Evolutionary conservation across 306 rosid genomes (phyloP), one percentile per base, ranked within the genome.

Genomic region (Dryas octopetala): DNA sequence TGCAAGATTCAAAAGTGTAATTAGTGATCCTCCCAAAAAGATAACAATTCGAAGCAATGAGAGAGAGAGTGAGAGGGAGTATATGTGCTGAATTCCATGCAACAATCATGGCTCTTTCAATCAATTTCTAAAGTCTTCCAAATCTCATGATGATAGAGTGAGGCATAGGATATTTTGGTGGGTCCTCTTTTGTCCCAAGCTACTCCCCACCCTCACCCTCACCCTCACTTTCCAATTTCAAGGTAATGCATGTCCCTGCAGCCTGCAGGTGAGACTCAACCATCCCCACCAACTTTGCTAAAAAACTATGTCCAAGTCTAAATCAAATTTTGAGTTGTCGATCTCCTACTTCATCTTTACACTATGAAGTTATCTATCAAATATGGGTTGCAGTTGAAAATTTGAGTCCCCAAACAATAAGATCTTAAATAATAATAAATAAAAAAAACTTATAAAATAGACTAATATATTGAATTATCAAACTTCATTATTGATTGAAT

Each of bases 11-110:
- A 83, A 82, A 77, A 78, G 79, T 40, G 85, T 64, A 72, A 86
- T 85, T 65, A 84, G 74, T 79, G 71, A 69, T 80, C 62, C 71
- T 57, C 82, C 85, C 75, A 76, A 81, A 83, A 76, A 62, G 71
- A 85, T 74, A 78, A 76, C 75, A 80, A 76, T 73, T 57, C 8
- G 71, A 82, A 78, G 82, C 80, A 84, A 78, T 6, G 70, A 71
- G 79, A 23, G 61, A 74, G 71, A 74, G 76, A 67, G 57, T 68
- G 71, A 45, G 62, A 64, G 47, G 60, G 13, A 54, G 66, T 51
- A 26, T 48, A 19, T 66, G 70, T 81, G 78, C 89, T 81, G 90
- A 90, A 93, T 93, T 93, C 98, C 89, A 89, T 89, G 91, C 85
- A 82, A 80, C 86, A 89, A 93, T 93, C 66, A 93, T 93, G 74